phyloP scores from a whole-genome alignment of 2,329 filamentous ascomycete species.

The Fusarium robinianum region DNA sequence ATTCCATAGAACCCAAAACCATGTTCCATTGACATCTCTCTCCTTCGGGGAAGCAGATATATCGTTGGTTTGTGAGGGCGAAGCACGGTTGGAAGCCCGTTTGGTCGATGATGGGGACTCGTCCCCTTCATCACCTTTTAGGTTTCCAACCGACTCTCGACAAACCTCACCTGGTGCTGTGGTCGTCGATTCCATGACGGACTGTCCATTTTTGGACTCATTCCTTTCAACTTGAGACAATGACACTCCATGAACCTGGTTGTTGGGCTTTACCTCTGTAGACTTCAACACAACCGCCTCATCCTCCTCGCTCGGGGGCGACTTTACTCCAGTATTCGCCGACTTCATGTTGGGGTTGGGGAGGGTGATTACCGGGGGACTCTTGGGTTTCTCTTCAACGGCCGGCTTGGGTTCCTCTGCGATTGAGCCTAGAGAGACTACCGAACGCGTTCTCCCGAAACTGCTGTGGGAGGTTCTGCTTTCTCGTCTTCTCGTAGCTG shows the following conservation, averaged over 20 bases:
- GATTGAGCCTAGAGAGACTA: constrained; percentile 52
- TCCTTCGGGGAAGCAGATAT: too few species aligned
- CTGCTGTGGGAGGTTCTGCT: constrained; percentile 41
- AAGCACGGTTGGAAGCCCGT: too few species aligned
- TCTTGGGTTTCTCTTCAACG: constrained; percentile 11
- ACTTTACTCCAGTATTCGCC: constrained; percentile 26
- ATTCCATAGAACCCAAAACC: neutral
- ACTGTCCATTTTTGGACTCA: constrained; percentile 11
- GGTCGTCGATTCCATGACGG: constrained; percentile 2
- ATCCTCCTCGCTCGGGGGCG: constrained; percentile 45
- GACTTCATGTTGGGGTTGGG: constrained; percentile 29
- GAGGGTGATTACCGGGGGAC: constrained; percentile 25
- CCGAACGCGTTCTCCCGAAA: constrained; percentile 43
- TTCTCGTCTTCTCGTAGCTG: constrained; percentile 39
- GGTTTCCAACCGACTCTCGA: too few species aligned
- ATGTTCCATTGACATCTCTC: neutral
- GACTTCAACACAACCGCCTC: constrained; percentile 46
- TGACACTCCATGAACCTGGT: constrained; percentile 15
- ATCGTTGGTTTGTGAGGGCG: too few species aligned
- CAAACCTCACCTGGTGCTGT: constrained; percentile 2
- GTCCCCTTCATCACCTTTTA: too few species aligned
- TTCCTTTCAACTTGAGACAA: constrained; percentile 23
- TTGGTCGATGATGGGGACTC: too few species aligned
- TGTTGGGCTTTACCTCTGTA: constrained; percentile 23
- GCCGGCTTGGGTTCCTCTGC: constrained; percentile 47